Base-by-base conservation (phyloP, 805 yeast species). In the Candida dendrica region DNA sequence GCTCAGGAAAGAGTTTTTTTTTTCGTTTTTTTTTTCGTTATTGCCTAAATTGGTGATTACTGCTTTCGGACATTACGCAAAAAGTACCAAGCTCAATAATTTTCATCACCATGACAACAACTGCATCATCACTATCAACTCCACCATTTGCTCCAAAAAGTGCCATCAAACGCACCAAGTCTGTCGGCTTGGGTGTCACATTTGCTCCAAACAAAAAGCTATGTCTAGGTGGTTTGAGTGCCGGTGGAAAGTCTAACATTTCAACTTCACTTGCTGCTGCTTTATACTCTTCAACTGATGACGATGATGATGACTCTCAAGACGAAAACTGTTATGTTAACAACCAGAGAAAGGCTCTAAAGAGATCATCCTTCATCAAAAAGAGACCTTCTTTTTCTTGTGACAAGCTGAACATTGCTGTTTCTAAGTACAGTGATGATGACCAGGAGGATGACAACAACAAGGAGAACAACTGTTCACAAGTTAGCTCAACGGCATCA, bases 401-500 rank as follows among this genome's bases (percentile, higher is more conserved):
- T 15, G 53, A 53, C 20, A 41, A 47, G 17, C 39, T 56, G 40
- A 50, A 40, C 37, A 30, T 41, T 34, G 61, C 61, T 18, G 48
- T 56, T 3, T 54, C 61, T 5, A 52, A 56, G 34, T 56, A 56
- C 47, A 54, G 58, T 34, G 61, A 56, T 39, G 47, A 45, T 17
- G 60, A 56, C 7, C 52, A 36, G 14, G 37, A 44, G 14, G 29
- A 39, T 14, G 40, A 39, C 10, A 41, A 37, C 2, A 32, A 32
- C 18, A 11, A 17, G 13, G 16, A 32, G 15, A 17, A 13, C 19
- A 17, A 4, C 4, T 7, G 9, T 17, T 3, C 8, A 3, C 34
- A 15, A 16, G 6, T 10, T 13, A 17, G 16, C 9, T 8, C 13
- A 32, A 15, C 15, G 5, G 6, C 19, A 17, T 11, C 17, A 32